These are phyloP conservation scores for Flaveria ramosissima DNA, from an alignment of 129 eudicot genomes.

Conservation along the genomic window DNA sequence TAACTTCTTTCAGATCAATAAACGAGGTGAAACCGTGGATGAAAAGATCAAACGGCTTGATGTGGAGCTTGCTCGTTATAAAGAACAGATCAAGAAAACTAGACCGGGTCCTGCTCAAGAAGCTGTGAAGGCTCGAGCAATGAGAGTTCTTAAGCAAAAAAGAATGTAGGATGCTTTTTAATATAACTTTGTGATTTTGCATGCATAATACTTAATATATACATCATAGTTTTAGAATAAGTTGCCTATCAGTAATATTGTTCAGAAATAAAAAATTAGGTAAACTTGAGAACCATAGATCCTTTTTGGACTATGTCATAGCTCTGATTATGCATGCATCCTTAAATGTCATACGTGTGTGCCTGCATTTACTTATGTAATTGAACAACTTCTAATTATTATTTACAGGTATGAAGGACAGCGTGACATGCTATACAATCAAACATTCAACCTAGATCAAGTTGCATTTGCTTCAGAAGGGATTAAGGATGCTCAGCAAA, in stretches of 20 bases:
- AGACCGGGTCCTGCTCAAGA: constrained; percentile 98
- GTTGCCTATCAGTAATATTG: constrained; percentile 17
- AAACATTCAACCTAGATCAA: constrained; percentile 93
- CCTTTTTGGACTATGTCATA: background rate
- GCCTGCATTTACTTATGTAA: background rate
- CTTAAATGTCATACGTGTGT: background rate
- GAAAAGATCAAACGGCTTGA: constrained; percentile 92
- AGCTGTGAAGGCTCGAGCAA: constrained; percentile 89
- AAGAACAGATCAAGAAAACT: constrained; percentile 77
- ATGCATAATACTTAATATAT: background rate
- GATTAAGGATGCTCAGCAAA: constrained; percentile 97
- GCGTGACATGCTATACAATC: constrained; percentile 97
- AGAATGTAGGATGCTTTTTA: constrained; percentile 52
- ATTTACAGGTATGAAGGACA: constrained; percentile 92
- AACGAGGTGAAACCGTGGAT: constrained; percentile 86
- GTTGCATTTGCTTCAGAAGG: constrained; percentile 98
- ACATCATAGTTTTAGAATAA: background rate
- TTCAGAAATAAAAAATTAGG: background rate
- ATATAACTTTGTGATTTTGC: constrained; percentile 10
- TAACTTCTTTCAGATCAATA: constrained; percentile 57
- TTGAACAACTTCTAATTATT: constrained; percentile 8
- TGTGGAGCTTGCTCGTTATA: constrained; percentile 74
- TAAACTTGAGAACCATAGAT: background rate
- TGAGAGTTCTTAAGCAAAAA: constrained; percentile 90
- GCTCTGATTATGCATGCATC: background rate